Base-by-base conservation (phyloP, 2,329 filamentous ascomycete genomes). In the Dothistroma pini region DNA sequence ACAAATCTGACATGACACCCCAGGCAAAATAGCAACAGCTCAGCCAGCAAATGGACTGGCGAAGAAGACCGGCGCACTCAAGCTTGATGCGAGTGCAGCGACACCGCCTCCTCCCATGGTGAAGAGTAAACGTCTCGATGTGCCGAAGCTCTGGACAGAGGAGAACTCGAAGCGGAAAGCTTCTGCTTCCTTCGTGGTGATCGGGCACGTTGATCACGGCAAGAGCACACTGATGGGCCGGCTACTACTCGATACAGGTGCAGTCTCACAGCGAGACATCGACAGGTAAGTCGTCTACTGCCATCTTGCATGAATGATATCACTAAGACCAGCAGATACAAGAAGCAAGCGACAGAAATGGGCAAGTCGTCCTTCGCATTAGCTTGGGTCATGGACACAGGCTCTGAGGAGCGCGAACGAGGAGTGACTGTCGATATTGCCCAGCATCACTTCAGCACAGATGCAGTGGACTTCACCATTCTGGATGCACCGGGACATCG, bases 201-300 rank as follows among this genome's bases (percentile, higher is more conserved):
- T 73, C 91, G 92, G 95, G 14, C 95, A 99, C 74, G 95, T 99
- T 58, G 95, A 99, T 75, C 93, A 96, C 56, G 95, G 95, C 56
- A 99, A 99, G 77, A 97, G 92, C 74, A 99, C 95, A 6, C 83
- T 99, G 41, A 97, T 99, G 93, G 95, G 93, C 0, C 87, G 95
- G n/a, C 77, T 99, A 31, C 80, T 99, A 5, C 87, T 93, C 48
- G 95, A 99, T 69, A 83, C 96, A 47, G 89, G 93, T 62, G 89
- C 93, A 29, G 87, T 99, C 7, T 90, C 96, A 67, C 86, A 96
- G 72, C 83, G 93, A 62, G 93, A 93, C 0, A 83, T 99, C 62
- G 91, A 96, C 59, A 93, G 89, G 73, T 72, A 57, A 32, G 66
- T 57, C 8, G 32, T 10, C 6, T 12, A 41, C 11, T 14, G 16